Evolutionary conservation across 2,329 filamentous ascomycete genomes (phyloP).

Genomic region (Cryphonectria naterciae): DNA sequence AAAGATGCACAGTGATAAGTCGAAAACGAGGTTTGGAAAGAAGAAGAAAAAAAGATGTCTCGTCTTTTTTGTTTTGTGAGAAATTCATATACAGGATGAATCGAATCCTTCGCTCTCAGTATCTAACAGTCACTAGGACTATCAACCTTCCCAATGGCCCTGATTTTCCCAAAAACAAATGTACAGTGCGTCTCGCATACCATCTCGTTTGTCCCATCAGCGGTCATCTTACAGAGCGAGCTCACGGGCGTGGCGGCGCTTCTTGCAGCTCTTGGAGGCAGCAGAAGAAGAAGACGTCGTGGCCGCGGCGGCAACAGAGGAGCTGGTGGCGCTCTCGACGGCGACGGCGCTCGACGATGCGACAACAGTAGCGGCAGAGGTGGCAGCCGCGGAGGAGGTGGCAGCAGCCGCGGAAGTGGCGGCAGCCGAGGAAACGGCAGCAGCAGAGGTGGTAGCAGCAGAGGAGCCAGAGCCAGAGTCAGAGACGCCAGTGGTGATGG

Average conservation of each 20-base stretch:
- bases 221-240: background rate
- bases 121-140: background rate
- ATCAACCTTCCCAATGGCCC: too few species aligned
- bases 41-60: background rate
- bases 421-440: background rate
- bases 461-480: background rate
- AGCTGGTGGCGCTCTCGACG: slow-evolving; percentile 14
- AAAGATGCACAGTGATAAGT: background rate
- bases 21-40: background rate
- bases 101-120: slow-evolving; percentile 1
- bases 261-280: slow-evolving; percentile 19
- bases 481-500: slow-evolving; percentile 10
- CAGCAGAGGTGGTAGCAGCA: background rate
- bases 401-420: slow-evolving; percentile 15
- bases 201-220: too few species aligned
- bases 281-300: background rate
- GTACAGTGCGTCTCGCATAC: background rate
- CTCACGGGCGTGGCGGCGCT: slow-evolving; percentile 20
- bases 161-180: background rate
- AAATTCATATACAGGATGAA: slow-evolving; percentile 12
- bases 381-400: background rate
- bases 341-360: slow-evolving; percentile 10
- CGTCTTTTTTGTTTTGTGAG: slow-evolving; percentile 8
- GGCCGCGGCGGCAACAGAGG: background rate
- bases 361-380: slow-evolving; percentile 6